Percentiles rank a stretch among this genome's conserved stretches.
These are phyloP conservation scores for Aeschynomene evenia DNA, from an alignment of 306 rosid species.

Conservation along the genomic window DNA sequence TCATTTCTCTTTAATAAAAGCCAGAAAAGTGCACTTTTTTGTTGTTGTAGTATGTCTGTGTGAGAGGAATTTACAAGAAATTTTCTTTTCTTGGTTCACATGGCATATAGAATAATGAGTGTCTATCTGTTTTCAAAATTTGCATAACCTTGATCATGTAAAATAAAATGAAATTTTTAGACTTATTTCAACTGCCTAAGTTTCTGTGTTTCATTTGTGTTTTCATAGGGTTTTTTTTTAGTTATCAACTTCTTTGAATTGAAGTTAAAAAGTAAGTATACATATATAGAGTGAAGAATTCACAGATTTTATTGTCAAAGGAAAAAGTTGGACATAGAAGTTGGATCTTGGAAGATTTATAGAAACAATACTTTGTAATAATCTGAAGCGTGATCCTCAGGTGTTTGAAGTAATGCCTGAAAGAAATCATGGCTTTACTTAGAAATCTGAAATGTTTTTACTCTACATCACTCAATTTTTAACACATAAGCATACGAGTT, in stretches of 20 bases:
- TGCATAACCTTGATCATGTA: not conserved
- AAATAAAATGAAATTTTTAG: not conserved
- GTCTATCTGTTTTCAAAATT: not conserved
- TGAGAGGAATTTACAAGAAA: not conserved
- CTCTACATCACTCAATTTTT: no score
- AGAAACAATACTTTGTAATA: not conserved
- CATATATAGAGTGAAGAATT: not conserved
- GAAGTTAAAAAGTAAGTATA: no score
- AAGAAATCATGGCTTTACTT: no score
- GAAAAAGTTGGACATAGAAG: no score
- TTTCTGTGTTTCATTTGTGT: not conserved
- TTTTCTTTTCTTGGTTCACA: conserved; percentile 3
- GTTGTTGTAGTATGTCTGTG: not conserved
- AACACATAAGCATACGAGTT: no score
- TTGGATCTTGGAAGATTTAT: conserved; percentile 17
- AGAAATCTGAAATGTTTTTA: no score
- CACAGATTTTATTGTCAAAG: no score
- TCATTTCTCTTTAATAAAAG: no score
- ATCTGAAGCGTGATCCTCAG: conserved; percentile 9
- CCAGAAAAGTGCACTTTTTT: not conserved
- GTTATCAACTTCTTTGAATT: not conserved
- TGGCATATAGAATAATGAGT: not conserved
- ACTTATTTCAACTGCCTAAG: not conserved
- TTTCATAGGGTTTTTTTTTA: no score
- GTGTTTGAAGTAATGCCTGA: conserved; percentile 30